Base-by-base conservation (phyloP, 1,284 basidiomycete genomes). In the Irpex lacteus region DNA sequence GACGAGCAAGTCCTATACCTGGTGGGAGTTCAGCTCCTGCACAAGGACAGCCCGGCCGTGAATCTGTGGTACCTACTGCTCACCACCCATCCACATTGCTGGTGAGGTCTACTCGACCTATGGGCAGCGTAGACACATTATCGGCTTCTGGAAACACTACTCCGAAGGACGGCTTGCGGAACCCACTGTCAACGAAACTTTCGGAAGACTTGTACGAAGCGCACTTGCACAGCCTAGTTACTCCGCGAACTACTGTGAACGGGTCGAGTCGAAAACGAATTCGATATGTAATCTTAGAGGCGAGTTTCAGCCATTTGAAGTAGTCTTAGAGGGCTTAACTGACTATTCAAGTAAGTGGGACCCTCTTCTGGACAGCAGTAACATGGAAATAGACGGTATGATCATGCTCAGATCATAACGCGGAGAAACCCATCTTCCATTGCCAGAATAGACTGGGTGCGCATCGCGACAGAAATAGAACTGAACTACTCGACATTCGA, bases 401-500 rank as follows among this genome's bases (percentile, higher is more conserved):
- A 40, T 49, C 9, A 5, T 54, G 44, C 49, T 47, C 18, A n/a
- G 59, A 40, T 57, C 55, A 4, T 59, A 34, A 54, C 40, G 40
- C 60, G 44, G 60, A 21, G 60, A 74, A 66, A 67, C 67, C 61
- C 40, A 26, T 21, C 59, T 59, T 56, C n/a, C 5, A 15, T 58
- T 47, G 63, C 64, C 67, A 67, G 70, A 36, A 68, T 73, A 89
- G 95, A 96, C 72, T 97, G 94, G 93, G 89, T 95, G 67, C 83
- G 92, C 5, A 90, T 98, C 47, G 92, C 94, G 0, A 89, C 87
- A 4, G 96, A 98, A 72, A 95, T 98, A 65, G 94, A 96, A 71
- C 85, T 95, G 59, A 97, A 97, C 73, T 96, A 96, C 70, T 71
- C 78, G 56, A 74, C 81, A 18, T 98, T 94, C 71, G 95, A 98